A percentile compares a stretch with the other conserved stretches of the same genome.
Evolutionary conservation across 2,329 filamentous ascomycete species (phyloP).

Genomic region (Zasmidium angulare): DNA sequence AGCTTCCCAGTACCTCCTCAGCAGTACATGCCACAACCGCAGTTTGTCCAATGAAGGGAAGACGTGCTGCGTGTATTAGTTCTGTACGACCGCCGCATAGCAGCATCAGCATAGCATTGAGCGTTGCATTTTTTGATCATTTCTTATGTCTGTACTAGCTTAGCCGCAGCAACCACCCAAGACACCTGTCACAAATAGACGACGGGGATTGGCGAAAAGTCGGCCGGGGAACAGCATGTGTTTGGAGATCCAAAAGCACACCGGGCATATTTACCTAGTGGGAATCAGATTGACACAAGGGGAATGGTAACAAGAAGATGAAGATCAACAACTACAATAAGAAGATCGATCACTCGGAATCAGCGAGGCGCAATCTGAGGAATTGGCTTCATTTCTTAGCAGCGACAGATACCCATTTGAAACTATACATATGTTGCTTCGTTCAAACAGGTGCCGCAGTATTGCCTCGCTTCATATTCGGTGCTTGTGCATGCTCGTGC

Average conservation of each 20-base stretch:
- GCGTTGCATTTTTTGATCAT: slow-evolving; percentile 31
- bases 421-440: slow-evolving; percentile 12
- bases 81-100: slow-evolving; percentile 30
- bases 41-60: slow-evolving; percentile 30
- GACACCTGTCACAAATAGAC: slow-evolving; percentile 4
- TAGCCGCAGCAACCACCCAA: slow-evolving; percentile 8
- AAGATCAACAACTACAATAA: neutral
- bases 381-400: slow-evolving; percentile 4
- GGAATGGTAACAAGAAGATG: slow-evolving; percentile 3
- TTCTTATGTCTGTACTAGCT: slow-evolving; percentile 26
- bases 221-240: slow-evolving; percentile 17
- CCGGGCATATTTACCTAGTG: slow-evolving; percentile 8
- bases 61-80: slow-evolving; percentile 23
- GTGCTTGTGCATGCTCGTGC: slow-evolving; percentile 5
- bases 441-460: neutral
- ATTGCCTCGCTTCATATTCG: neutral
- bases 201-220: slow-evolving; percentile 6
- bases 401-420: slow-evolving; percentile 19
- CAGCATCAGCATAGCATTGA: slow-evolving; percentile 33
- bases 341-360: slow-evolving; percentile 11
- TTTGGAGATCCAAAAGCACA: slow-evolving; percentile 10
- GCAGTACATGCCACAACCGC: slow-evolving; percentile 29
- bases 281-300: slow-evolving; percentile 15
- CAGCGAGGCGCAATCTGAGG: slow-evolving; percentile 2
- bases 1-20: slow-evolving; percentile 19